Conservation (phyloP, 2,329 filamentous ascomycete species). For the Orbilia blumenaviensis region DNA sequence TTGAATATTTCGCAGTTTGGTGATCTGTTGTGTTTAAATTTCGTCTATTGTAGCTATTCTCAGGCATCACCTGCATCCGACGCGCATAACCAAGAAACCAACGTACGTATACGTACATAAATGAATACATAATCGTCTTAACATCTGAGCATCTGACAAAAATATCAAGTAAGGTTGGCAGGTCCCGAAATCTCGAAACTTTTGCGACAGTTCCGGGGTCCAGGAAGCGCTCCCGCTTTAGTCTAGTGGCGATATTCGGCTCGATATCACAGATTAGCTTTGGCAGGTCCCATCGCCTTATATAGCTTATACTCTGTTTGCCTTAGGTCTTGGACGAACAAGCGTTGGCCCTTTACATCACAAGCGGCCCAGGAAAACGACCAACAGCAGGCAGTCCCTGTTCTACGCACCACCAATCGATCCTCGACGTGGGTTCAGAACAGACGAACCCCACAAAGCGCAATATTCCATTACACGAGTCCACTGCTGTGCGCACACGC, state of each 20-base stretch:
- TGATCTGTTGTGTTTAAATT: background rate
- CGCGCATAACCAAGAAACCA: background rate
- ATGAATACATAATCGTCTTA: background rate
- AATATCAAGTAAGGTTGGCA: background rate
- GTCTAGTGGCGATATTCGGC: slow-evolving; percentile 20
- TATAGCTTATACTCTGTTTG: slow-evolving; percentile 12
- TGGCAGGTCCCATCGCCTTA: slow-evolving; percentile 19
- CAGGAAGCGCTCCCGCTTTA: slow-evolving; percentile 11
- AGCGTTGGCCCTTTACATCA: slow-evolving; percentile 4
- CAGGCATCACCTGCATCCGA: slow-evolving; percentile 9
- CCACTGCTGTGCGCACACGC: slow-evolving; percentile 8
- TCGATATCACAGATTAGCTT: slow-evolving; percentile 21
- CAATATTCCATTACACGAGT: slow-evolving; percentile 29
- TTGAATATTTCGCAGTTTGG: background rate
- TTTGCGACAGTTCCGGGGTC: slow-evolving; percentile 16
- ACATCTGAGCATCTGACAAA: background rate
- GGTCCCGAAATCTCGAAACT: background rate
- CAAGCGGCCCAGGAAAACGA: slow-evolving; percentile 14
- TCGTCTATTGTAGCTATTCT: slow-evolving; percentile 1
- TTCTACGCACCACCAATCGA: slow-evolving; percentile 24
- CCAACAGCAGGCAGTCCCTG: slow-evolving; percentile 16
- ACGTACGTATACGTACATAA: background rate
- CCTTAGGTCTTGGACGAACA: background rate
- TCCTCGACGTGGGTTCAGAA: slow-evolving; percentile 27
- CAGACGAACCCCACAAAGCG: slow-evolving; percentile 46